Percentiles rank a stretch among this genome's conserved stretches.
Conservation (phyloP, 1,139 yeast genomes). For the Wickerhamiella infanticola region DNA sequence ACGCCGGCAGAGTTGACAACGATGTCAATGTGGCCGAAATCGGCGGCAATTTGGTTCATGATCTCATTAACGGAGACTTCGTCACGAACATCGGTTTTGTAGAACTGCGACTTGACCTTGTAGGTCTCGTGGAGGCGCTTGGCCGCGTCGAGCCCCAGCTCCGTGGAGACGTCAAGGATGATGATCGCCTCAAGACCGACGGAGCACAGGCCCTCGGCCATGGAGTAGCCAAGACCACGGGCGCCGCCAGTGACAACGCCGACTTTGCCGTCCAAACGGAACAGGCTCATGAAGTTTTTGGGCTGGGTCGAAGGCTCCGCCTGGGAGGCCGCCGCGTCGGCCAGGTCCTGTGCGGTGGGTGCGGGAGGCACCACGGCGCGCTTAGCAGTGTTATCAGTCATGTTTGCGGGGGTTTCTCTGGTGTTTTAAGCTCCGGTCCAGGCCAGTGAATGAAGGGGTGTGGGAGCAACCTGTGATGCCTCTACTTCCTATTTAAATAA, state of each 20-base stretch:
- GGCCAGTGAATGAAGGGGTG: not conserved
- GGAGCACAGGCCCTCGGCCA: constrained; percentile 52
- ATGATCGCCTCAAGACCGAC: constrained; percentile 58
- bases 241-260: constrained; percentile 59
- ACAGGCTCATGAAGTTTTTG: constrained; percentile 28
- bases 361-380: constrained; percentile 28
- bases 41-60: constrained; percentile 36
- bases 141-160: constrained; percentile 36
- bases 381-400: constrained; percentile 8
- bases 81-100: constrained; percentile 48
- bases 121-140: constrained; percentile 37
- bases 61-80: constrained; percentile 37
- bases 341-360: constrained; percentile 26
- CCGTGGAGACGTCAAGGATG: constrained; percentile 30
- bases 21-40: constrained; percentile 46
- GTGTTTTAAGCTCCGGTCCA: not conserved
- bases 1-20: constrained; percentile 67
- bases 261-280: constrained; percentile 35
- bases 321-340: constrained; percentile 22
- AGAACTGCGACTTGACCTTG: constrained; percentile 47
- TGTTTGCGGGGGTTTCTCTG: not conserved
- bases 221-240: constrained; percentile 49
- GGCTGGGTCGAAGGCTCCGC: constrained; percentile 24
- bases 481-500: too few relatives aligned
- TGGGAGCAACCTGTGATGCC: not conserved